Conservation (phyloP, 352 stramenopile species). For the Globisporangium apiculatum region DNA sequence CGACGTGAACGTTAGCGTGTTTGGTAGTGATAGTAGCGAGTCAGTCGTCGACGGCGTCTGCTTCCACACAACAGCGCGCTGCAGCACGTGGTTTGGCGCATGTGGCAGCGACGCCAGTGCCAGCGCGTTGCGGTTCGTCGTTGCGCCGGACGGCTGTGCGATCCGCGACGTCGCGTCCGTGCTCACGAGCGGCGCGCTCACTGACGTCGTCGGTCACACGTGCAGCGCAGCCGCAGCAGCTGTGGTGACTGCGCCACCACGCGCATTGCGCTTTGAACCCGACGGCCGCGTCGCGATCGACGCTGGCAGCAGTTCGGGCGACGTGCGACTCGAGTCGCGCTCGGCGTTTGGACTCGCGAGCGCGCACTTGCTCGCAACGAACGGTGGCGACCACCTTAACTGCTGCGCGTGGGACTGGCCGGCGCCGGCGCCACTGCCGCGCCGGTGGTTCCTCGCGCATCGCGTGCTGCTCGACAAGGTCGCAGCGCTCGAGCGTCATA, state of each 20-base stretch:
- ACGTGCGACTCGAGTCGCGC: constrained; percentile 36
- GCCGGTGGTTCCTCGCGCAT: constrained; percentile 31
- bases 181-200: constrained; percentile 11
- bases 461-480: constrained; percentile 37
- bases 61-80: constrained; percentile 46
- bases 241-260: background rate
- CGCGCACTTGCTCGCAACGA: constrained; percentile 39
- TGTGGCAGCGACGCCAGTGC: constrained; percentile 21
- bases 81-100: constrained; percentile 48
- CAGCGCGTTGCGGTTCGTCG: too few relatives aligned
- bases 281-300: constrained; percentile 27
- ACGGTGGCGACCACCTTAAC: constrained; percentile 38
- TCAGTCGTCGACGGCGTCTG: constrained; percentile 41
- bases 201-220: constrained; percentile 31
- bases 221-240: background rate
- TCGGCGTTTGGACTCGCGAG: constrained; percentile 37
- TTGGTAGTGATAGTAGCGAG: background rate
- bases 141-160: too few relatives aligned
- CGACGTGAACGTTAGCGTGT: constrained; percentile 23
- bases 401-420: constrained; percentile 45
- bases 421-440: constrained; percentile 7
- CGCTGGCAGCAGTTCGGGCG: constrained; percentile 15
- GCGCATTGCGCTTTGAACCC: constrained; percentile 9
- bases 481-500: background rate
- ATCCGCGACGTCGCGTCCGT: too few relatives aligned